Conservation (phyloP, 2,329 filamentous ascomycete species). For the Neonectria coccinea region DNA sequence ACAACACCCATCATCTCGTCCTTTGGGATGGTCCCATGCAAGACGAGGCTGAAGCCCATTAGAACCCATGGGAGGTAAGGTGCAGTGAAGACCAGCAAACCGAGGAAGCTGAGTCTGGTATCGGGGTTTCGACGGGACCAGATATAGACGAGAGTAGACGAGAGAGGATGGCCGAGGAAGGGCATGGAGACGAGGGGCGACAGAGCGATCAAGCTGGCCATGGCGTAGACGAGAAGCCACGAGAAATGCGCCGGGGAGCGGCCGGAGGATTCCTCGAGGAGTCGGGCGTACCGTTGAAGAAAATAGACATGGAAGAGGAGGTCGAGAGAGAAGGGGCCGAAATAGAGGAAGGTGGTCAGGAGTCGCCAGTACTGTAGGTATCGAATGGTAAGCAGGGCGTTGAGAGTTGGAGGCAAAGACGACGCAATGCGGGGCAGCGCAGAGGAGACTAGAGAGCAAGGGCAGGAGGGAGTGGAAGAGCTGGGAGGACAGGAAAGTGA, state of each 20-base stretch:
- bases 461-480: neutral
- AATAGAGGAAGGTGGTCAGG: constrained; percentile 97
- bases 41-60: constrained; percentile 90
- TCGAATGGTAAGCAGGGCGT: constrained; percentile 31
- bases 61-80: constrained; percentile 97
- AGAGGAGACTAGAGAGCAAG: neutral
- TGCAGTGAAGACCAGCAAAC: constrained; percentile 89
- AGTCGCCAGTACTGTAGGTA: constrained; percentile 87
- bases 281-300: constrained; percentile 92
- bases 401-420: neutral
- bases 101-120: constrained; percentile 88
- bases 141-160: constrained; percentile 95
- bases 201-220: constrained; percentile 79
- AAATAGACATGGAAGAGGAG: constrained; percentile 99
- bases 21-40: constrained; percentile 90
- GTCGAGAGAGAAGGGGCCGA: constrained; percentile 92
- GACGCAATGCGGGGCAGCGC: neutral
- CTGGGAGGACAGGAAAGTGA: neutral
- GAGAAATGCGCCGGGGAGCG: constrained; percentile 93
- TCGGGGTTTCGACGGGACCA: constrained; percentile 97
- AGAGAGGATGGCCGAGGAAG: constrained; percentile 93
- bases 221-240: constrained; percentile 91
- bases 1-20: constrained; percentile 96
- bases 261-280: constrained; percentile 94
- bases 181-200: constrained; percentile 91